These are phyloP conservation scores for Coccomyxa sp. DNA, from an alignment of 139 green algal species.

Conservation along the genomic window DNA sequence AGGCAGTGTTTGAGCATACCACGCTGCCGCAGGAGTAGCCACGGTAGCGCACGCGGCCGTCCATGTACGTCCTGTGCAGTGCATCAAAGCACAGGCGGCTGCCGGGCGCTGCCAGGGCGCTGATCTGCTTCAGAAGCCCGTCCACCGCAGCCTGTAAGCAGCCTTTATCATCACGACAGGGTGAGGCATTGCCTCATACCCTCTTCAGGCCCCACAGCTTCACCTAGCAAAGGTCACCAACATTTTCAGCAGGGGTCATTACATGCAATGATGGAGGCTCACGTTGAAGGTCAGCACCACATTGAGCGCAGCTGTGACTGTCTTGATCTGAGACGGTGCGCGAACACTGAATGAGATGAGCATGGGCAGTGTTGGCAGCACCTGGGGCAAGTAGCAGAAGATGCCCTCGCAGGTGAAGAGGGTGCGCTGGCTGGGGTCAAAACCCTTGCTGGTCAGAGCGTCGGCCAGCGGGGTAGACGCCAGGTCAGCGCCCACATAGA, in stretches of 20 bases:
- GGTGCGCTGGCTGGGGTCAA: slow-evolving; percentile 36
- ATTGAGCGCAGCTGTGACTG: too few species aligned
- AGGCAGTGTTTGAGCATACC: slow-evolving; percentile 20
- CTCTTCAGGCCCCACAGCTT: too few species aligned
- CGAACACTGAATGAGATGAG: too few species aligned
- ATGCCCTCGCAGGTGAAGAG: slow-evolving; percentile 61
- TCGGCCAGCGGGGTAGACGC: slow-evolving; percentile 26
- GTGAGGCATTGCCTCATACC: too few species aligned
- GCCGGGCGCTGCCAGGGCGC: slow-evolving; percentile 25
- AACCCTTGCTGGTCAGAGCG: slow-evolving; percentile 42
- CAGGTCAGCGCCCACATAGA: slow-evolving; percentile 59
- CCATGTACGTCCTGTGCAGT: slow-evolving; percentile 32
- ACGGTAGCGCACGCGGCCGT: slow-evolving; percentile 17
- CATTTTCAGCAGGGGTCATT: too few species aligned
- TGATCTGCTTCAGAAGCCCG: slow-evolving; percentile 29
- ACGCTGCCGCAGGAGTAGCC: slow-evolving; percentile 35
- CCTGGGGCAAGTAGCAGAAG: slow-evolving; percentile 61
- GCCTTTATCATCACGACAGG: too few species aligned
- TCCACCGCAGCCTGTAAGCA: slow-evolving; percentile 23
- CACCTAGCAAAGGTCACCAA: too few species aligned
- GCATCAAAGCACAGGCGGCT: slow-evolving; percentile 60
- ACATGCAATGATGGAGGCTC: too few species aligned
- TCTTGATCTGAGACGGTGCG: too few species aligned
- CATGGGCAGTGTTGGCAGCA: too few species aligned
- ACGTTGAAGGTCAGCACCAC: too few species aligned